A percentile compares a stretch with the other conserved stretches of the same genome.
Evolutionary conservation across 139 green algal species (phyloP).

Genomic region (Chlamydomonas schloesseri): DNA sequence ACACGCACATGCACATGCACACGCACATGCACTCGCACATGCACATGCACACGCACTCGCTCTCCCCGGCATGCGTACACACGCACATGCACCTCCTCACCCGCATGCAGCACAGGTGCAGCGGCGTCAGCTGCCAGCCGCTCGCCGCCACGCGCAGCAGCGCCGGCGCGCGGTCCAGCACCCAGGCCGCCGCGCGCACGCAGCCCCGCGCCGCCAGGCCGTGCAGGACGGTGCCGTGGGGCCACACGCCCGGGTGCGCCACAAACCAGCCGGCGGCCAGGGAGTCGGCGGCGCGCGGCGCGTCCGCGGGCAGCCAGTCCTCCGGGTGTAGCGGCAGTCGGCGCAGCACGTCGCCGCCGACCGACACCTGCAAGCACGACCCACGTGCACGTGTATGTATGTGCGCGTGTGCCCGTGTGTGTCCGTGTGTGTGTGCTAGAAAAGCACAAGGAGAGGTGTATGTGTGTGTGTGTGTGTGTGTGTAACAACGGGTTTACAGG

Average conservation of each 20-base stretch:
- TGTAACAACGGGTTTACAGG: no score
- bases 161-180: conserved; percentile 9
- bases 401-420: no score
- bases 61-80: no score
- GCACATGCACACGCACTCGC: no score
- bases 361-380: not conserved
- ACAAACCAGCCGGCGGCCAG: conserved; percentile 20
- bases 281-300: not conserved
- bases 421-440: no score
- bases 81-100: no score
- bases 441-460: no score
- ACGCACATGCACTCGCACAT: no score
- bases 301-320: conserved; percentile 18
- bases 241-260: conserved; percentile 1
- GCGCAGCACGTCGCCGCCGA: not conserved
- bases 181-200: not conserved
- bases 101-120: conserved; percentile 33
- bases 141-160: not conserved
- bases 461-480: no score
- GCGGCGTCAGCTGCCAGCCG: not conserved
- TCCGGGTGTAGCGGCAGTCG: not conserved
- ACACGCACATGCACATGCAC: no score
- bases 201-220: not conserved
- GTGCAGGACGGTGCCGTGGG: conserved; percentile 23
- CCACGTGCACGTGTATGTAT: no score